Evolutionary conservation across 2,329 filamentous ascomycete genomes (phyloP), one percentile per base, ranked within the genome.

Genomic region (Fusarium fujikuroi): DNA sequence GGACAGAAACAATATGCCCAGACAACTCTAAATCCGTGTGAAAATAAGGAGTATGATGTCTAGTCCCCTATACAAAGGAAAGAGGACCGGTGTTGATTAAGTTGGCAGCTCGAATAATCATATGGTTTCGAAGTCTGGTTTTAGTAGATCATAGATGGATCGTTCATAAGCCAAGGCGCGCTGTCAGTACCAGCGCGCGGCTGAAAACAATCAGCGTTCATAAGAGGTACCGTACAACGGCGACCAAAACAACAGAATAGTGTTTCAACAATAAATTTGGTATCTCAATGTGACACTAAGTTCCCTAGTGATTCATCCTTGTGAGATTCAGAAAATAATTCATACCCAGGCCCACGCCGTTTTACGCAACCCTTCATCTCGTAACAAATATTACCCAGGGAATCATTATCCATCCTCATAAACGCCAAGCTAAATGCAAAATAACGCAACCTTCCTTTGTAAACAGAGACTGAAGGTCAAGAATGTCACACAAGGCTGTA

Each of bases 401-500:
- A 71, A 76, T 70, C 64, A 66, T 68, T 25, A 60, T 61, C 49
- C 52, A 53, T 59, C 39, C 54, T 64, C 50, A 72, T 46, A 34
- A 77, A 76, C 76, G 72, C 76, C 76, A 49, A 75, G 70, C 74
- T 75, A 70, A 74, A 76, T 70, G 68, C 60, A 68, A 44, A 61
- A 37, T 62, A 65, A 68, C 73, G 62, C 52, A 59, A 58, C 34
- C n/a, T 32, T 50, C 36, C 52, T n/a, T 42, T 47, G 37, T 72
- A 60, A 59, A 58, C 30, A 72, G 49, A 40, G 49, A 39, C 64
- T 46, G 21, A 36, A 46, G 25, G 32, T 25, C 23, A 53, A 63
- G n/a, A 47, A 14, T 19, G 56, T 34, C 21, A 14, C 50, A 30
- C 36, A 43, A 49, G 61, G 72, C 50, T n/a, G 23, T 59, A 39